Conservation (phyloP, 192 early-diverging fungal species). For the Backusella circina region DNA sequence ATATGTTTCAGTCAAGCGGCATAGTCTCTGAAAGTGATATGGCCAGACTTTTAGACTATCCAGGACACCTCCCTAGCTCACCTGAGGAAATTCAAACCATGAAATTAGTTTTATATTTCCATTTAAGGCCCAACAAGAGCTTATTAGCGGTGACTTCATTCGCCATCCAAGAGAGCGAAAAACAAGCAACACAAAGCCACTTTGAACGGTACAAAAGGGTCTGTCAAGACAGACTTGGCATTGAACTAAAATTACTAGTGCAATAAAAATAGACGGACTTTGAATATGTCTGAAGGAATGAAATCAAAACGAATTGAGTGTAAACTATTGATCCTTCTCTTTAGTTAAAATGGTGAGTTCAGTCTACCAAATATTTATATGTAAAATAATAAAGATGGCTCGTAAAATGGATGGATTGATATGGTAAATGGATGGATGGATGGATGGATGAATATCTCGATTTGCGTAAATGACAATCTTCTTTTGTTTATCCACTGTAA, state of each 20-base stretch:
- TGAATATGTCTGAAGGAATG: conserved; percentile 14
- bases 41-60: neutral
- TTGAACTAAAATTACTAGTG: neutral
- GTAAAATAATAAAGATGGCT: conserved; percentile 26
- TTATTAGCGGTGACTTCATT: neutral
- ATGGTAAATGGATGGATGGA: conserved; percentile 10
- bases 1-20: neutral
- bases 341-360: conserved; percentile 14
- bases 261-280: neutral
- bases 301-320: conserved; percentile 27
- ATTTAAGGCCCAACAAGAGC: neutral
- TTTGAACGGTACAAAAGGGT: neutral
- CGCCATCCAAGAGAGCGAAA: neutral
- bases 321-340: conserved; percentile 33
- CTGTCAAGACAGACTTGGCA: neutral
- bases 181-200: neutral
- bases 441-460: too few species aligned
- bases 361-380: neutral
- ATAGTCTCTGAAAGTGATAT: neutral
- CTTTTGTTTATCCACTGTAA: too few species aligned
- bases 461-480: too few species aligned
- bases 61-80: neutral
- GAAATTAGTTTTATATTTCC: neutral
- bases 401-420: neutral
- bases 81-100: neutral